Base-by-base conservation (phyloP, 345 rosid species). In the Bruguiera sexangula region DNA sequence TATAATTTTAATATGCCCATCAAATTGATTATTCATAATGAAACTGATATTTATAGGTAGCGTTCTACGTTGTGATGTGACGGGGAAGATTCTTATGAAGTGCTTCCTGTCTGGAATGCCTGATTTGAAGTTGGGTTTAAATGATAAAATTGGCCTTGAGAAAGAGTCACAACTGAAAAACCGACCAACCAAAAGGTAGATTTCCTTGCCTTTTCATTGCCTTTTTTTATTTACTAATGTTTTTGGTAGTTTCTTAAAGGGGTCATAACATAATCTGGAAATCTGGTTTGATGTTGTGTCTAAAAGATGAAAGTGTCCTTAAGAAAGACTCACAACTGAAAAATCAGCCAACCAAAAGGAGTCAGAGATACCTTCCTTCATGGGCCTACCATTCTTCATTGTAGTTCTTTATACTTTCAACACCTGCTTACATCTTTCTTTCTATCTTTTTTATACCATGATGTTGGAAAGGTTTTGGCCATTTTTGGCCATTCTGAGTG, bases 81-180 rank as follows among this genome's bases (percentile, higher is more conserved):
- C 96, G 19, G 98, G 99, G 60, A 96, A 96, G 86, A 79, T 96
- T 67, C 87, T 92, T 62, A 92, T 96, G 99, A 96, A 95, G 84
- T 95, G 99, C 79, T 92, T 96, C 79, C 95, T 96, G 62, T 92
- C 97, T 66, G 99, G 98, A 84, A 96, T 96, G 99, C 99, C 98
- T 79, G 99, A 96, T 85, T 73, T 96, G 83, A 96, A 96, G 81
- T 79, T 96, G 92, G 99, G 98, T 18, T 88, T 96, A 77, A 94
- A 94, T 80, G 98, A 91, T 84, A 94, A 94, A 82, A 92, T 94
- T 87, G 98, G 98, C 73, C 96, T 94, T 29, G 98, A 94, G 84
- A 94, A 94, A 78, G 99, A 96, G 80, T 89, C 98, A 4, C 96
- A 96, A 78, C 73, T 96, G 78, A 96, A 96, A 79, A 88, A 96